Base-by-base conservation (phyloP, 441 rosid species). In the Francoa sonchifolia region DNA sequence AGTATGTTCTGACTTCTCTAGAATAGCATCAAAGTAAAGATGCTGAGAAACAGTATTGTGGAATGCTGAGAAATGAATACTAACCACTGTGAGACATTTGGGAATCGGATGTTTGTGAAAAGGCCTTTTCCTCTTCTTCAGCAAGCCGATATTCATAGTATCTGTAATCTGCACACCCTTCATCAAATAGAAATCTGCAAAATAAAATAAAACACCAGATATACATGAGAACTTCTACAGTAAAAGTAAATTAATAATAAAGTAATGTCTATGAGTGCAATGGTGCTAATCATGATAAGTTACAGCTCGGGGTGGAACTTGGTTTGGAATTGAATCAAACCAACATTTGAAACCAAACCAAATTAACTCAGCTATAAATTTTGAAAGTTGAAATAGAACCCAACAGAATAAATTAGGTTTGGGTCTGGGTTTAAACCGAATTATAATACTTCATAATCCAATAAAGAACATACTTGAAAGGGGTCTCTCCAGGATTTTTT, bases 401-500 rank as follows among this genome's bases (percentile, higher is more conserved):
- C n/a, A 54, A 10, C 8, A 41, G 46, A 42, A 39, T n/a, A n/a
- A n/a, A n/a, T n/a, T n/a, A n/a, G n/a, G n/a, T n/a, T n/a, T n/a
- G n/a, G n/a, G n/a, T n/a, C n/a, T n/a, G n/a, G n/a, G n/a, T n/a
- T n/a, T n/a, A n/a, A n/a, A n/a, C n/a, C n/a, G n/a, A n/a, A n/a
- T n/a, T n/a, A 50, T 30, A 32, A 42, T 35, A 22, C 19, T 7
- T 8, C 27, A 41, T 22, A 38, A 31, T 31, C 18, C 7, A n/a
- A 44, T 11, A 22, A 23, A 12, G 9, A 25, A 66, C 94, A 34
- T 76, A 86, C 96, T 73, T 82, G 57, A 86, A 86, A 26, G 90
- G 96, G 33, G 93, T 82, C 33, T 86, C 87, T 31, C 98, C 95
- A 35, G 96, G 98, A 68, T 86, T 86, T 58, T 80, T 90, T 58